Base-by-base conservation (phyloP, 1,284 basidiomycete species). In the Sanghuangporus baumii region DNA sequence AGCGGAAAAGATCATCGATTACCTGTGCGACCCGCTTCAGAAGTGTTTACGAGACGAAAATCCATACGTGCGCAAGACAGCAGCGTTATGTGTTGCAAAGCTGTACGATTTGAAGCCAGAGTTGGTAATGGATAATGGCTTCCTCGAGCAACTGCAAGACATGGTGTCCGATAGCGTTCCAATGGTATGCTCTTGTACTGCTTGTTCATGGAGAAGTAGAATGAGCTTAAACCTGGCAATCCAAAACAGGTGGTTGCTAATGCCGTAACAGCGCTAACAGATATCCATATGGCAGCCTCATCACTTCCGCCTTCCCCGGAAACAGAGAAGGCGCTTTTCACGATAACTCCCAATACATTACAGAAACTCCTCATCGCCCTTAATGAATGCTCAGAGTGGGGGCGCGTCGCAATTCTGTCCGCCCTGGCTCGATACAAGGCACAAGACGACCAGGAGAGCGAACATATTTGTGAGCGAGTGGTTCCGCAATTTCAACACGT, bases 321-420 rank as follows among this genome's bases (percentile, higher is more conserved):
- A 2, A 80, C 85, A 0, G 84, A 89, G 56, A 77, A 84, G 1
- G 90, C 86, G 11, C 74, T 89, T 59, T 98, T 98, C 76, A 78
- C 78, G 66, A 94, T 99, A 71, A 94, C 95, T 55, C 78, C 86
- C 23, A 75, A 85, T 0, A 85, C 96, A 56, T 82, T 99, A 62
- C 89, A 85, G 74, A 98, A 97, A 74, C 84, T 99, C 3, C 82
- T 99, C 63, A 91, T 98, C 59, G 96, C 96, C 2, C 81, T 99
- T 40, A 98, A 98, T 74, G 97, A 98, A 76, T 98, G 96, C 74
- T 97, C 96, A 0, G 96, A 99, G 78, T 99, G 96, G 96, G 96
- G 96, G 38, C 85, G 96, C 62, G 94, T 99, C 23, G 93, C 94
- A 1, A 89, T 99, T 57, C 78, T 99, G 60, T 91, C 90, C 64